These are phyloP conservation scores for Taphrina wiesneri DNA, from an alignment of 1,139 yeast species.

Conservation along the genomic window DNA sequence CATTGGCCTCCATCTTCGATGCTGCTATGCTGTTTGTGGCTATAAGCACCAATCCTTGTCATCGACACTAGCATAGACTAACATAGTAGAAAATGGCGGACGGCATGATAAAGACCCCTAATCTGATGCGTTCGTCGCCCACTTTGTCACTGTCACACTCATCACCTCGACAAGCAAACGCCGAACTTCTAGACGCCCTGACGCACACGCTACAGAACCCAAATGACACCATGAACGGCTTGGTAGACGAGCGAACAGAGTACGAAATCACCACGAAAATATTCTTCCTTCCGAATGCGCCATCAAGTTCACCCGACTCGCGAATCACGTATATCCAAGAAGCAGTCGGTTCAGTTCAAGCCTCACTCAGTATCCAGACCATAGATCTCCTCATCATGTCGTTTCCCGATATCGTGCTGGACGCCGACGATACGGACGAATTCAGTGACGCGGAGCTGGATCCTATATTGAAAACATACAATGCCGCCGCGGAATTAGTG, in stretches of 20 bases:
- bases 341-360: conserved; percentile 1
- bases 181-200: conserved; percentile 16
- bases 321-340: not conserved
- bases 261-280: conserved; percentile 27
- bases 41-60: not conserved
- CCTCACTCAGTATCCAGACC: not conserved
- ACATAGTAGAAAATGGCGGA: not conserved
- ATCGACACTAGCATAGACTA: not conserved
- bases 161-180: conserved; percentile 10
- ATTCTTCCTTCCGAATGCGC: conserved; percentile 22
- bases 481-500: conserved; percentile 11
- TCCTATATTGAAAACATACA: not conserved
- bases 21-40: not conserved
- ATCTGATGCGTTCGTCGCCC: conserved; percentile 17
- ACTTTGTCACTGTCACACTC: conserved; percentile 11
- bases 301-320: not conserved
- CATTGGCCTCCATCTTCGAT: not conserved
- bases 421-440: conserved; percentile 31
- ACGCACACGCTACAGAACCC: conserved; percentile 12
- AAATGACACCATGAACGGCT: not conserved
- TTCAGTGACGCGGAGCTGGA: conserved; percentile 11
- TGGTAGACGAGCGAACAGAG: conserved; percentile 28
- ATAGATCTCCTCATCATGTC: conserved; percentile 26
- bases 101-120: not conserved
- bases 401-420: conserved; percentile 34